Base-by-base conservation (phyloP, 129 eudicot genomes). In the Centella asiatica region DNA sequence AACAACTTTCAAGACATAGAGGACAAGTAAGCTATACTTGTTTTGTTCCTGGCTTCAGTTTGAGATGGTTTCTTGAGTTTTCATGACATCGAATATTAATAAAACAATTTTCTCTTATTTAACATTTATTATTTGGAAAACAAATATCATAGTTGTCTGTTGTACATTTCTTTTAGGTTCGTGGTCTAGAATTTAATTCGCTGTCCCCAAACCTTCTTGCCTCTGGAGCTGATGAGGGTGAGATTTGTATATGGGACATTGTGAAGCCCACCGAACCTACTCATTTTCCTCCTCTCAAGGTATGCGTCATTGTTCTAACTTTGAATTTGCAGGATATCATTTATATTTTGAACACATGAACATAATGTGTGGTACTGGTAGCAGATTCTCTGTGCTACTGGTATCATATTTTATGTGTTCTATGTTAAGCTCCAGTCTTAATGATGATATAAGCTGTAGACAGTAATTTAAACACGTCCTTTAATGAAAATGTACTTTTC, bases 221-320 rank as follows among this genome's bases (percentile, higher is more conserved):
- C 66, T 93, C 99, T 78, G 99, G 99, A 37, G 99, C 99, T 24
- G 99, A 93, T 82, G 99, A 93, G 78, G 96, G 99, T 48, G 96
- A 93, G 75, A 87, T 93, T 33, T 85, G 89, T 68, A 85, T 93
- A 63, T 93, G 99, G 99, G 96, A 93, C 81, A 70, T 88, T 66
- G 64, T 84, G 58, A 77, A 82, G 46, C 96, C 96, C 54, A 7
- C 80, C 39, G 93, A 82, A 59, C 95, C 96, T 60, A 80, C 74
- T 39, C 92, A 78, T 78, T 93, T 82, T 71, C 99, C 95, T 64
- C 86, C 95, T 49, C 96, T 93, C 19, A 89, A 77, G 95, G 99
- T 88, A 74, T 74, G 57, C 12, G 53, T 8, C 17, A 2, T 19
- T 71, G 8, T 29, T 44, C 34, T 34, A 20, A 57, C 14, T 26